Evolutionary conservation across 805 yeast genomes (phyloP).

Genomic region (Teunomyces aglyptinius): DNA sequence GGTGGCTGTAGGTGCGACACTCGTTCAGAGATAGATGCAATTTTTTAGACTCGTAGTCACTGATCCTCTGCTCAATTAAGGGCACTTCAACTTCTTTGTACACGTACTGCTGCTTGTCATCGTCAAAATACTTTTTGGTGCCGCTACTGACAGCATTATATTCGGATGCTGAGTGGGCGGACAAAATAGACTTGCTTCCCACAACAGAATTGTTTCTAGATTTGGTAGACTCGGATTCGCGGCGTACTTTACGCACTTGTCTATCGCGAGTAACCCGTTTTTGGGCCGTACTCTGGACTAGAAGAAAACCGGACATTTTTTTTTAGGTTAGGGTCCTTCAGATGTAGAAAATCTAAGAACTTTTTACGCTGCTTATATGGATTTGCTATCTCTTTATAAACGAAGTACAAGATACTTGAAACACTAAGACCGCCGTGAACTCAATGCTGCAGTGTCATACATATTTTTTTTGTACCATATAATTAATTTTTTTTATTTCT

Average conservation of each 20-base stretch:
- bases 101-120: slow-evolving; percentile 9
- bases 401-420: neutral
- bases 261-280: slow-evolving; percentile 7
- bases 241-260: slow-evolving; percentile 1
- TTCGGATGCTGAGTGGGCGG: neutral
- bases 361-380: neutral
- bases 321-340: too few species aligned
- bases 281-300: slow-evolving; percentile 7
- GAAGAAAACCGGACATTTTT: slow-evolving; percentile 11
- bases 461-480: neutral
- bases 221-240: slow-evolving; percentile 3
- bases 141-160: neutral
- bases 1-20: slow-evolving; percentile 5
- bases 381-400: neutral
- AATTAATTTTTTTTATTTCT: neutral
- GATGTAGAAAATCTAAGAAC: too few species aligned
- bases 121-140: slow-evolving; percentile 13
- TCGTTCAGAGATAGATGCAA: slow-evolving; percentile 8
- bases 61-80: slow-evolving; percentile 10
- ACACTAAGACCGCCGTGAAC: neutral
- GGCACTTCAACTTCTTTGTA: slow-evolving; percentile 6
- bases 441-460: neutral
- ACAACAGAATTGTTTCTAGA: neutral
- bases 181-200: neutral
- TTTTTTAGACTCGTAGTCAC: slow-evolving; percentile 12